A percentile compares a stretch with the other conserved stretches of the same genome.
Evolutionary conservation across 2,329 filamentous ascomycete species (phyloP).

Genomic region (Fusarium beomiforme): DNA sequence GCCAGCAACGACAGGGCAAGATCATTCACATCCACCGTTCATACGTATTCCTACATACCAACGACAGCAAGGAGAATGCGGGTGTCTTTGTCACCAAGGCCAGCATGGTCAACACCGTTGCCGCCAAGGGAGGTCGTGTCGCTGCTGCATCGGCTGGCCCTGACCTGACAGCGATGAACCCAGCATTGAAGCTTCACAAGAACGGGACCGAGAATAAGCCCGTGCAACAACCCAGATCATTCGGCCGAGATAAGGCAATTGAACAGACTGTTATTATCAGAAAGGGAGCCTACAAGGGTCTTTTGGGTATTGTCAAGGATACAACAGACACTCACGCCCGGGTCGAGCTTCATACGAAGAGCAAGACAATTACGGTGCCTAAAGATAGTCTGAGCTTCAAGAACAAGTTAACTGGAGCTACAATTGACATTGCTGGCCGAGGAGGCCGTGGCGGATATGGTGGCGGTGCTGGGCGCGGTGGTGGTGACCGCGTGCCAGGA

Average conservation of each 20-base stretch:
- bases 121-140: conserved; percentile 90
- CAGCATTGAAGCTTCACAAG: conserved; percentile 79
- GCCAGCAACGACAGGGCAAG: conserved; percentile 85
- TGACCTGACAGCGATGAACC: conserved; percentile 92
- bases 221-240: conserved; percentile 75
- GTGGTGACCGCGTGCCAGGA: conserved; percentile 58
- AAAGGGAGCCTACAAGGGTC: conserved; percentile 89
- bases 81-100: conserved; percentile 90
- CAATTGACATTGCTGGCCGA: conserved; percentile 74
- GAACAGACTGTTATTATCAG: conserved; percentile 92
- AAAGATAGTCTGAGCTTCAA: conserved; percentile 87
- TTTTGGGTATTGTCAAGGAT: conserved; percentile 95
- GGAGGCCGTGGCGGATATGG: conserved; percentile 57
- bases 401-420: conserved; percentile 81
- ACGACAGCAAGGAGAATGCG: conserved; percentile 84
- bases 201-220: conserved; percentile 61
- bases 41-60: conserved; percentile 90
- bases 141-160: conserved; percentile 66
- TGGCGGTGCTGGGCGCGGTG: conserved; percentile 57
- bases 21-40: conserved; percentile 95
- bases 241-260: conserved; percentile 83
- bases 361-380: conserved; percentile 86
- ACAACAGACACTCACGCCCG: conserved; percentile 86
- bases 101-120: conserved; percentile 86
- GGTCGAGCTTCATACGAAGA: conserved; percentile 93